Percentiles rank a stretch among this genome's conserved stretches.
Evolutionary conservation across 495 filamentous ascomycete genomes (phyloP).

Genomic region (Neurospora sp.): DNA sequence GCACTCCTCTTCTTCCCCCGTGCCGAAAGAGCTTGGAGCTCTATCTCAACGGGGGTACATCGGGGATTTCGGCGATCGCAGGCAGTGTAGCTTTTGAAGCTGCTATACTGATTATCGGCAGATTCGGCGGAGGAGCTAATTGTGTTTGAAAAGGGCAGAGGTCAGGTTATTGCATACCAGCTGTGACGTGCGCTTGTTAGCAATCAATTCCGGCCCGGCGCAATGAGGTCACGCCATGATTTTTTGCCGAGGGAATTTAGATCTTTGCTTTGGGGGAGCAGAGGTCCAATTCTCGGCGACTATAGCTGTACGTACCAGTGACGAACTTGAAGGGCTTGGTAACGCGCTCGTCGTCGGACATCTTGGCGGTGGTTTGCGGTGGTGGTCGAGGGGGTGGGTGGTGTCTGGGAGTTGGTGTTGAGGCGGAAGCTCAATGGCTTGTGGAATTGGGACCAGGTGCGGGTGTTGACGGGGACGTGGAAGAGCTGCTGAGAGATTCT

Average conservation of each 20-base stretch:
- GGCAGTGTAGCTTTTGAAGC: neutral
- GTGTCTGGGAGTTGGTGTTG: constrained; percentile 7
- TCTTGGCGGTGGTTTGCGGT: constrained; percentile 38
- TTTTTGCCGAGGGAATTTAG: constrained; percentile 23
- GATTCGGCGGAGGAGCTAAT: neutral
- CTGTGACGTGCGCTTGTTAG: constrained; percentile 18
- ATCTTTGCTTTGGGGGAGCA: neutral
- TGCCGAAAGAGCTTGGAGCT: neutral
- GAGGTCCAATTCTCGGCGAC: neutral
- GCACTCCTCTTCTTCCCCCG: neutral
- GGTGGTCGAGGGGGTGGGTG: constrained; percentile 7
- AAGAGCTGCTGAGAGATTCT: neutral
- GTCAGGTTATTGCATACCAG: constrained; percentile 36
- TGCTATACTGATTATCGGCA: constrained; percentile 3
- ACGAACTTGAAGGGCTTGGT: constrained; percentile 99
- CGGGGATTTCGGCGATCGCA: neutral
- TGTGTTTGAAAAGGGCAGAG: neutral
- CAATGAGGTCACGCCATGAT: constrained; percentile 27
- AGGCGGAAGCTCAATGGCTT: constrained; percentile 14
- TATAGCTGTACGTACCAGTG: constrained; percentile 60
- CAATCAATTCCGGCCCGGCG: neutral
- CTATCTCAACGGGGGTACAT: neutral
- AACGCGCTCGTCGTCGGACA: constrained; percentile 84
- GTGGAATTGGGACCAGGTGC: constrained; percentile 2
- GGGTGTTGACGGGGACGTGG: neutral